A percentile compares a stretch with the other conserved stretches of the same genome.
These are phyloP conservation scores for Pythium aristosporum DNA, from an alignment of 352 stramenopile species.

Conservation along the genomic window DNA sequence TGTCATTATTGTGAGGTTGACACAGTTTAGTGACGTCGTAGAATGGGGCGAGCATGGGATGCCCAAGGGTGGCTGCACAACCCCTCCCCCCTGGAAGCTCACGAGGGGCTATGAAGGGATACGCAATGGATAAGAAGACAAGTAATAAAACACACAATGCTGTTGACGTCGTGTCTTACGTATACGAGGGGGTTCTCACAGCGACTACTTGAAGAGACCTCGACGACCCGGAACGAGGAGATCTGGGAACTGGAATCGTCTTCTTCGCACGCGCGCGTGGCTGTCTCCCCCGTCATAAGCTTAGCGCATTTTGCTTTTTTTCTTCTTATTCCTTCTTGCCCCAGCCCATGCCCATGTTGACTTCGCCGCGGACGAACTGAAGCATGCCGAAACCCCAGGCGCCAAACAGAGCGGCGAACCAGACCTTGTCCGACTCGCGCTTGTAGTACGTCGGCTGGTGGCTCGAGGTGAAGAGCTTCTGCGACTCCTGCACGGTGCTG, in stretches of 20 bases:
- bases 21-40: background rate
- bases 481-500: constrained; percentile 53
- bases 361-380: constrained; percentile 61
- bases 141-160: background rate
- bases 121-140: background rate
- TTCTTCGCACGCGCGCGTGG: background rate
- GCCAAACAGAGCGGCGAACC: constrained; percentile 41
- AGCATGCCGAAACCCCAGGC: constrained; percentile 52
- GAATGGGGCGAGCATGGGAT: background rate
- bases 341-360: constrained; percentile 66
- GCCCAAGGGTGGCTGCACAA: too few relatives aligned
- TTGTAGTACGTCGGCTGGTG: constrained; percentile 68
- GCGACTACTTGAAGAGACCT: background rate
- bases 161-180: constrained; percentile 8
- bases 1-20: constrained; percentile 8
- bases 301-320: background rate
- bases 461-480: constrained; percentile 66
- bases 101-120: background rate
- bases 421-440: constrained; percentile 50
- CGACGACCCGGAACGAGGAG: too few relatives aligned
- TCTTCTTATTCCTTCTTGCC: constrained; percentile 67
- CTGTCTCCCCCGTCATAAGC: background rate
- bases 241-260: background rate
- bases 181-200: background rate
- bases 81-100: background rate